Evolutionary conservation across 192 early-diverging fungal genomes (phyloP).

Genomic region (Rhizophagus prolifer): DNA sequence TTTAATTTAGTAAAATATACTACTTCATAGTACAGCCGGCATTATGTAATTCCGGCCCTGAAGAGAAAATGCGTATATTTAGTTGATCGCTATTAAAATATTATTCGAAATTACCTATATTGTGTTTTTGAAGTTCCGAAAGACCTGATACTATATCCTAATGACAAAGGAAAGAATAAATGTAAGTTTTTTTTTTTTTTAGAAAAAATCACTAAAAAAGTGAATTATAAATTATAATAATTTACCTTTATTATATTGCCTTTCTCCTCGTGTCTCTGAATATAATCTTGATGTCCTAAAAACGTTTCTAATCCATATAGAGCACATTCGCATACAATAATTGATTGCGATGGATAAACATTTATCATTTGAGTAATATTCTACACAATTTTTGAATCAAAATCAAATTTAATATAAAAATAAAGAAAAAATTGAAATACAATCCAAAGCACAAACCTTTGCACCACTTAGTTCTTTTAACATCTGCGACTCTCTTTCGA

Average conservation of each 20-base stretch:
- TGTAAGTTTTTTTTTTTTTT: neutral
- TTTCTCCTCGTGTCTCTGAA: neutral
- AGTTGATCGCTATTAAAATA: neutral
- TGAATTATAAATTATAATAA: neutral
- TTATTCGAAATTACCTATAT: neutral
- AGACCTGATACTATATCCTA: neutral
- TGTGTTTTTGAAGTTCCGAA: neutral
- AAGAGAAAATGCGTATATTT: neutral
- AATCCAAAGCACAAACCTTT: neutral
- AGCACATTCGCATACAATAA: neutral
- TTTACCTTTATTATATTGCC: neutral
- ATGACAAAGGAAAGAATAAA: neutral
- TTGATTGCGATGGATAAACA: neutral
- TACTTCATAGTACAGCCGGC: too few species aligned
- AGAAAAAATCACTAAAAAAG: neutral
- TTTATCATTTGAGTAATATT: neutral
- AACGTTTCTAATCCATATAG: neutral
- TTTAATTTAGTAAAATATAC: too few species aligned
- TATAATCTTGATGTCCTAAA: neutral
- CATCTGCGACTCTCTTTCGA: neutral
- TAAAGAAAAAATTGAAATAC: neutral
- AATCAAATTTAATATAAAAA: neutral
- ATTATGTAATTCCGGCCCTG: too few species aligned
- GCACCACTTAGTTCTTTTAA: neutral
- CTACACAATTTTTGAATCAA: neutral